Evolutionary conservation across 345 rosid genomes (phyloP).

Genomic region (Euphorbia pulcherrima): DNA sequence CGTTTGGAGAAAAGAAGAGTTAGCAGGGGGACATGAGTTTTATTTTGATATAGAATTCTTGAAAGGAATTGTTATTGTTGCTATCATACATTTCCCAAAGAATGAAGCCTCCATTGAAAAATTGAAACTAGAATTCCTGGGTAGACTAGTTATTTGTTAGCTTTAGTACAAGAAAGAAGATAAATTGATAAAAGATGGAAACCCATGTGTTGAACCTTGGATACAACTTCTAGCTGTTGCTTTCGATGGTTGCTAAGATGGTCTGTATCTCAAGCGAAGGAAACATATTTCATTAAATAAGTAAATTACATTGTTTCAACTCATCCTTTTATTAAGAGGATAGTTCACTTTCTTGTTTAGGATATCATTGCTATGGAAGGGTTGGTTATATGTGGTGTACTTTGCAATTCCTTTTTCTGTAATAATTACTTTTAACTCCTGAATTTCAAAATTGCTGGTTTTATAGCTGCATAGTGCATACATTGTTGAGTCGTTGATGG

Average conservation of each 20-base stretch:
- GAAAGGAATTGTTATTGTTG: not conserved
- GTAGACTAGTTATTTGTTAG: not conserved
- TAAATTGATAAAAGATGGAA: no score
- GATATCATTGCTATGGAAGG: not conserved
- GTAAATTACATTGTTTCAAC: not conserved
- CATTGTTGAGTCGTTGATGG: not conserved
- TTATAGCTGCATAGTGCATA: no score
- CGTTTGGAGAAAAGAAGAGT: not conserved
- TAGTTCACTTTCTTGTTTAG: not conserved
- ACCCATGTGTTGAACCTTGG: not conserved
- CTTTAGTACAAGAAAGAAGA: not conserved
- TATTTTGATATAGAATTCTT: not conserved
- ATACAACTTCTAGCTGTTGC: not conserved
- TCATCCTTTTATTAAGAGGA: not conserved
- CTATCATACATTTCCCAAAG: not conserved
- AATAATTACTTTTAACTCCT: not conserved
- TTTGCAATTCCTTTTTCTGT: not conserved
- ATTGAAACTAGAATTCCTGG: not conserved
- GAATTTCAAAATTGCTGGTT: no score
- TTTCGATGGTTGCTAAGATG: not conserved
- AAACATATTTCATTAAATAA: not conserved
- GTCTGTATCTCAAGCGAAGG: not conserved
- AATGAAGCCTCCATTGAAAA: not conserved
- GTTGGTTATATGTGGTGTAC: not conserved
- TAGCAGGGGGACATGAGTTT: not conserved